These are phyloP conservation scores for Boletus tomentosulus DNA, from an alignment of 768 basidiomycete genomes.

Conservation along the genomic window DNA sequence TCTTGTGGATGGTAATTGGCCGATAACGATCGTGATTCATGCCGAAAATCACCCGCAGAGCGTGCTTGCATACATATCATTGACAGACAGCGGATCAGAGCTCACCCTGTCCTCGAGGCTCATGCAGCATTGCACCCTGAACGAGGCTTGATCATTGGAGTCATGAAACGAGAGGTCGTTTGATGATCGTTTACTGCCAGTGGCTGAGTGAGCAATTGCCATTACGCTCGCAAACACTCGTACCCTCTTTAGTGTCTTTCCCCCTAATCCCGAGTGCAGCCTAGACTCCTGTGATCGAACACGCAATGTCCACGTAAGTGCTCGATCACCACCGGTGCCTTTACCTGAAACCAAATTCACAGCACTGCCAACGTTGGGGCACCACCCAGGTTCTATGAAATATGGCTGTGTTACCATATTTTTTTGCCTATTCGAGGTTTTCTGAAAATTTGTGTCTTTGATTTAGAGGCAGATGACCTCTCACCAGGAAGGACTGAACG, in stretches of 20 bases:
- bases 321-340: background rate
- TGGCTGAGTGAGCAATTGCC: background rate
- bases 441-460: background rate
- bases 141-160: background rate
- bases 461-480: background rate
- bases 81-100: background rate
- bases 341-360: background rate
- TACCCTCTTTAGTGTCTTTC: background rate
- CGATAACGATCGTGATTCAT: background rate
- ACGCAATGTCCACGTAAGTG: background rate
- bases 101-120: constrained; percentile 18
- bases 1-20: background rate
- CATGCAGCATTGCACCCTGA: background rate
- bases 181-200: constrained; percentile 11
- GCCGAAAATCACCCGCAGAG: background rate
- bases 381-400: background rate
- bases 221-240: background rate
- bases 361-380: constrained; percentile 3
- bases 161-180: background rate
- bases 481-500: background rate
- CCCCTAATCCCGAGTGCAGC: background rate
- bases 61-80: background rate
- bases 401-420: constrained; percentile 4
- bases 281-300: background rate
- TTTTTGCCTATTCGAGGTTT: background rate